Conservation (phyloP, 306 rosid genomes). For the Prunus kanzakura region DNA sequence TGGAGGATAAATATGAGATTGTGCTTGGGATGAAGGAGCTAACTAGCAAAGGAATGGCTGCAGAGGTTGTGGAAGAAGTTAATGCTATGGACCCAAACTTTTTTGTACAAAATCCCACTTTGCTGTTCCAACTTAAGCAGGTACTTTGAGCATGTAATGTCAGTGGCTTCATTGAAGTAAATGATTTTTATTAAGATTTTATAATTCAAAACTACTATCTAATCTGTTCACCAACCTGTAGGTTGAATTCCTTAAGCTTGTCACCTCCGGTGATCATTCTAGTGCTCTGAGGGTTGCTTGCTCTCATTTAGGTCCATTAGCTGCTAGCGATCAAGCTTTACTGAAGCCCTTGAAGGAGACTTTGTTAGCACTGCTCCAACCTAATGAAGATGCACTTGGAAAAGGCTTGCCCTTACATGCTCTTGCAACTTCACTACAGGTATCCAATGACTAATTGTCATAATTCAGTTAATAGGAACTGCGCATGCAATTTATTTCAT, state of each 20-base stretch:
- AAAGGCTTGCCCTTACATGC: slow-evolving; percentile 86
- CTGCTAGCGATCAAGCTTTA: slow-evolving; percentile 72
- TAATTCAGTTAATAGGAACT: not conserved
- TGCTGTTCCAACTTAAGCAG: slow-evolving; percentile 96
- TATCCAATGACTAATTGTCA: slow-evolving; percentile 23
- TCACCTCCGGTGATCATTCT: slow-evolving; percentile 75
- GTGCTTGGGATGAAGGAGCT: slow-evolving; percentile 85
- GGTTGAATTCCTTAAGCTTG: slow-evolving; percentile 98
- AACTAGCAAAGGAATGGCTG: slow-evolving; percentile 87
- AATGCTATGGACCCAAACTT: slow-evolving; percentile 66
- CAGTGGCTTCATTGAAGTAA: slow-evolving; percentile 1
- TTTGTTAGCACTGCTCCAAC: slow-evolving; percentile 76
- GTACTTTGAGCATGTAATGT: slow-evolving; percentile 34
- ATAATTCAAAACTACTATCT: not conserved
- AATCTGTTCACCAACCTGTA: slow-evolving; percentile 34
- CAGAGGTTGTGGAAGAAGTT: slow-evolving; percentile 86
- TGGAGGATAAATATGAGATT: slow-evolving; percentile 76
- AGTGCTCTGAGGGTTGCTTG: slow-evolving; percentile 85
- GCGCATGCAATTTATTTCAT: not conserved
- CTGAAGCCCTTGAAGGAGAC: slow-evolving; percentile 91
- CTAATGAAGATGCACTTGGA: slow-evolving; percentile 68
- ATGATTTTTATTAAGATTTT: not conserved
- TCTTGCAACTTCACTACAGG: slow-evolving; percentile 95
- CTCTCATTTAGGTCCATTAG: slow-evolving; percentile 90
- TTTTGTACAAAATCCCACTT: slow-evolving; percentile 68